A percentile compares a stretch with the other conserved stretches of the same genome.
Conservation (phyloP, 306 rosid species). For the Medicago lupulina region DNA sequence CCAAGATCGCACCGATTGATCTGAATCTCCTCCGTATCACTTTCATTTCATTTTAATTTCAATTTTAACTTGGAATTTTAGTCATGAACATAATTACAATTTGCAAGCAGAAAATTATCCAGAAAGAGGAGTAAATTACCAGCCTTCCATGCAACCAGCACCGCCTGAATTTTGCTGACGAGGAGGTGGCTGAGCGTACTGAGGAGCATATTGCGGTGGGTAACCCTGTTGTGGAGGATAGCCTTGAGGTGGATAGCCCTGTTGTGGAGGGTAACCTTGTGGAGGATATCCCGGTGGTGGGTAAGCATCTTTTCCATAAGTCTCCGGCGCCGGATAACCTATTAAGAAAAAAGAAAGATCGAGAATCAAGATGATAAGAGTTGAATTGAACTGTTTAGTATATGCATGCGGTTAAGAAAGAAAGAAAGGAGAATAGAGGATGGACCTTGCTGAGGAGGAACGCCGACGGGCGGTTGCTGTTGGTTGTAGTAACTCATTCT, state of each 20-base stretch:
- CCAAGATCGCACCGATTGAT: not conserved
- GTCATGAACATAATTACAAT: too few relatives aligned
- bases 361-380: not conserved
- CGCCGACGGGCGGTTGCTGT: slow-evolving; percentile 31
- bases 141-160: slow-evolving; percentile 75
- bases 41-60: not conserved
- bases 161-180: slow-evolving; percentile 38
- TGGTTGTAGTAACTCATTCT: slow-evolving; percentile 14
- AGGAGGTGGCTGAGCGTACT: slow-evolving; percentile 81
- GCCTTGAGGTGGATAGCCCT: slow-evolving; percentile 67
- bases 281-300: slow-evolving; percentile 74
- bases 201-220: slow-evolving; percentile 65
- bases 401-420: not conserved
- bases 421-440: not conserved
- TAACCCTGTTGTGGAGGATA: slow-evolving; percentile 55
- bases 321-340: slow-evolving; percentile 79
- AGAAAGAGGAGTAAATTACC: slow-evolving; percentile 50
- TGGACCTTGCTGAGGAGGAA: slow-evolving; percentile 17
- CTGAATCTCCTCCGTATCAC: not conserved
- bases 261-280: slow-evolving; percentile 73
- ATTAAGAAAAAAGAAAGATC: not conserved
- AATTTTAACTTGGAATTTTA: not conserved
- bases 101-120: not conserved
- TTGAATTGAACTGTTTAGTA: not conserved
- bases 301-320: slow-evolving; percentile 80